Conservation (phyloP, 257 asterid species). For the Jasminum sambac region DNA sequence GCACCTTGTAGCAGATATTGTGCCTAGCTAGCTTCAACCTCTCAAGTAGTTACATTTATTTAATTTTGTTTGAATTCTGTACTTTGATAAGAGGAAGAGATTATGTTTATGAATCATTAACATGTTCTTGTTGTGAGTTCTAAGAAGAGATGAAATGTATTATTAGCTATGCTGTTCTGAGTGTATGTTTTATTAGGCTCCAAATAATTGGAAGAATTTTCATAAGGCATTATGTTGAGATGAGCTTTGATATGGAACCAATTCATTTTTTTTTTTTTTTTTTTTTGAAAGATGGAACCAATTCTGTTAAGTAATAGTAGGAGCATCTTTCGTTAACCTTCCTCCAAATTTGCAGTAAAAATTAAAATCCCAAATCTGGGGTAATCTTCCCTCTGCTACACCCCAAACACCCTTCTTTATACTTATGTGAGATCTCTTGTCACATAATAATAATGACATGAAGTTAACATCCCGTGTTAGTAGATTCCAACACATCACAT, state of each 20-base stretch:
- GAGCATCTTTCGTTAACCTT: too few species aligned
- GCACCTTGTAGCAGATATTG: background rate
- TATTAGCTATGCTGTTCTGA: background rate
- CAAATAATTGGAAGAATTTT: background rate
- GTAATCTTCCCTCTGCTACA: too few species aligned
- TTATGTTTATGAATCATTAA: background rate
- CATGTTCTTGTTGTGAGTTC: background rate
- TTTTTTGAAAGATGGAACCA: too few species aligned
- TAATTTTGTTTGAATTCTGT: background rate
- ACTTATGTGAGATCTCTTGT: too few species aligned
- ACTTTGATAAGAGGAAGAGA: background rate
- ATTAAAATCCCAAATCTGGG: too few species aligned
- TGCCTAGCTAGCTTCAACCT: background rate
- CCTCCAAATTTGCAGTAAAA: too few species aligned
- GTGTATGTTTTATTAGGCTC: background rate
- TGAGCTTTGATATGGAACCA: background rate
- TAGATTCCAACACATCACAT: too few species aligned
- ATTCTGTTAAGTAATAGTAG: too few species aligned
- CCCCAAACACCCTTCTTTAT: too few species aligned
- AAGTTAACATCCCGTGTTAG: too few species aligned
- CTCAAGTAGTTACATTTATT: background rate
- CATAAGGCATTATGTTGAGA: background rate
- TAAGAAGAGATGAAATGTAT: background rate
- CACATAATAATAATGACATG: too few species aligned
- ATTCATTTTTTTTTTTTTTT: too few species aligned